A percentile compares a stretch with the other conserved stretches of the same genome.
Conservation (phyloP, 2,329 filamentous ascomycete genomes). For the Aspergillus sp. region DNA sequence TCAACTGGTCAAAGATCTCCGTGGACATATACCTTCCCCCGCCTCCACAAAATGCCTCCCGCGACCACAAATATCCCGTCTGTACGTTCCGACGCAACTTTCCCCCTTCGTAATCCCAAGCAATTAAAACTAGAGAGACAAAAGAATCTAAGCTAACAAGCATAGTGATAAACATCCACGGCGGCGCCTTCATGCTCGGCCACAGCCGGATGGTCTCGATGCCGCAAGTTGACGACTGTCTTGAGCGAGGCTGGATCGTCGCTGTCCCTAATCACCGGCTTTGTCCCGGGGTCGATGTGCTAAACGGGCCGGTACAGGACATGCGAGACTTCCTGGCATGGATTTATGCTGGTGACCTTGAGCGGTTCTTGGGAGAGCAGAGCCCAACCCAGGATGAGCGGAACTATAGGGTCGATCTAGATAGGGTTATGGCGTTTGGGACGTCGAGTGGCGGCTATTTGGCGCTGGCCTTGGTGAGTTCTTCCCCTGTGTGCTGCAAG, state of each 20-base stretch:
- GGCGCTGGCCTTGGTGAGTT: conserved; percentile 47
- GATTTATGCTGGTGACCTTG: conserved; percentile 39
- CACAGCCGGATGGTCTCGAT: conserved; percentile 45
- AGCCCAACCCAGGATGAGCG: not conserved
- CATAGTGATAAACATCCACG: conserved; percentile 49
- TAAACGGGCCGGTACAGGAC: conserved; percentile 54
- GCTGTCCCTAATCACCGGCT: conserved; percentile 40
- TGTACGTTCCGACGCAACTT: conserved; percentile 21
- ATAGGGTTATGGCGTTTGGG: conserved; percentile 50
- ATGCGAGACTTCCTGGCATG: conserved; percentile 50
- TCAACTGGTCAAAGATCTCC: conserved; percentile 28
- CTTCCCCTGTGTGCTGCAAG: not conserved
- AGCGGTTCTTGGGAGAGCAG: conserved; percentile 34
- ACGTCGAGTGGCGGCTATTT: conserved; percentile 52
- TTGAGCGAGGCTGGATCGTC: conserved; percentile 45
- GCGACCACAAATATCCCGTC: conserved; percentile 26
- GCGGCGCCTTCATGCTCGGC: conserved; percentile 51
- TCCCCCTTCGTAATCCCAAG: not conserved
- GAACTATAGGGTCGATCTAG: conserved; percentile 28
- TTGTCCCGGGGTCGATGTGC: conserved; percentile 54
- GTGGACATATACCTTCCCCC: conserved; percentile 34
- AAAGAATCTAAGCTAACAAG: not conserved
- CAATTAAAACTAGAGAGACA: not conserved
- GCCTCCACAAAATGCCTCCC: not conserved
- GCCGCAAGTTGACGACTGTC: conserved; percentile 45